Evolutionary conservation across 169 alveolate genomes (phyloP).

Genomic region (Babesia caballi): DNA sequence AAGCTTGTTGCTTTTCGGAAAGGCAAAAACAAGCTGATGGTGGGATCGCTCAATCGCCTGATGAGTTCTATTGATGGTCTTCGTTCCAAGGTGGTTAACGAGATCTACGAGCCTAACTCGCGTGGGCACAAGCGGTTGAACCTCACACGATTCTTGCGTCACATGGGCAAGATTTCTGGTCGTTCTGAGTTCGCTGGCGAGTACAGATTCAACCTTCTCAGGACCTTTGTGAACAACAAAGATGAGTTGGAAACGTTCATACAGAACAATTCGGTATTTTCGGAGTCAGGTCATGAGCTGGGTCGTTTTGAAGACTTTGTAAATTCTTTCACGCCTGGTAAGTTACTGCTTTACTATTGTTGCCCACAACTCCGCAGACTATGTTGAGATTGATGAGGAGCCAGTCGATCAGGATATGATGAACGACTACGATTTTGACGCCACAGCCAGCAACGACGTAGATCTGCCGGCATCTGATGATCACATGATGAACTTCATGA

Average conservation of each 20-base stretch:
- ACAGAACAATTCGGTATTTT: conserved; percentile 18
- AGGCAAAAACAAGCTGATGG: conserved; percentile 23
- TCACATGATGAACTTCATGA: conserved; percentile 32
- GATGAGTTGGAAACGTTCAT: conserved; percentile 42
- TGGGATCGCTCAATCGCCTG: conserved; percentile 19
- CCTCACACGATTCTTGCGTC: conserved; percentile 48
- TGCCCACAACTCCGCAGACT: conserved; percentile 1
- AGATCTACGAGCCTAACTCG: conserved; percentile 30
- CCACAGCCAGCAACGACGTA: not conserved
- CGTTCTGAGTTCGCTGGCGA: conserved; percentile 53
- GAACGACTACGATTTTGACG: too few relatives aligned
- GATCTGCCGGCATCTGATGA: not conserved
- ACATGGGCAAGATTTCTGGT: conserved; percentile 41
- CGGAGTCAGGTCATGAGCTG: not conserved
- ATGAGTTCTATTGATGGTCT: conserved; percentile 40
- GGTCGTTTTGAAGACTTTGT: conserved; percentile 23
- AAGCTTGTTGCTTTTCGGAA: conserved; percentile 20
- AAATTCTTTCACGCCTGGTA: conserved; percentile 46
- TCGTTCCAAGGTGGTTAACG: conserved; percentile 30
- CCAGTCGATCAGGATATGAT: too few relatives aligned
- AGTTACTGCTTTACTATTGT: too few relatives aligned
- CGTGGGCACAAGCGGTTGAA: conserved; percentile 1
- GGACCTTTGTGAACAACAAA: conserved; percentile 31
- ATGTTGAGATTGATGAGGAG: too few relatives aligned
- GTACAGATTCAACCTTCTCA: conserved; percentile 47